phyloP scores from a whole-genome alignment of 345 rosid species.

The Mercurialis annua region DNA sequence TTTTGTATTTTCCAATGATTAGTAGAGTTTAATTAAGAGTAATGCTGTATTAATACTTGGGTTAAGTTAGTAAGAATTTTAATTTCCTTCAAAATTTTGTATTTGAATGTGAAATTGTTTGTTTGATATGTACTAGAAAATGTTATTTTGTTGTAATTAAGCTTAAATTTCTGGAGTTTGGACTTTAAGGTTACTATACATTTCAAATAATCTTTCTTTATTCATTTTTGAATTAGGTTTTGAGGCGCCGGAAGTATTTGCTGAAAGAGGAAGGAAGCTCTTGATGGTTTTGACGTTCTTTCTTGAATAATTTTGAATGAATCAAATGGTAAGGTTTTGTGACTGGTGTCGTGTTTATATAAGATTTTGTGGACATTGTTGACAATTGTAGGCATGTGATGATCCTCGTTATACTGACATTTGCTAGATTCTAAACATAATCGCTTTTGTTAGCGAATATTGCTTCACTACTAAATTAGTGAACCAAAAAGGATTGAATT shows the following conservation, averaged over 20 bases:
- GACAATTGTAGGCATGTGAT: not conserved
- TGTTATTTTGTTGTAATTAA: not conserved
- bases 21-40: too few species aligned
- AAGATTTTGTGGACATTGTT: not conserved
- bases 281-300: not conserved
- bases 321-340: not conserved
- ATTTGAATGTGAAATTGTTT: too few species aligned
- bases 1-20: too few species aligned
- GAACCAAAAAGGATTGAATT: not conserved
- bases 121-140: too few species aligned
- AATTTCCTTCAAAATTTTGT: too few species aligned
- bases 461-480: not conserved
- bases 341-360: not conserved
- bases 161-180: not conserved
- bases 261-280: slow-evolving; percentile 3
- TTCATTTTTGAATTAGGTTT: slow-evolving; percentile 4
- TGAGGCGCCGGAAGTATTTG: not conserved
- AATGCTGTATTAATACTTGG: too few species aligned
- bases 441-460: not conserved
- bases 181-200: slow-evolving; percentile 1
- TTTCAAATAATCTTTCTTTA: not conserved
- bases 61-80: too few species aligned
- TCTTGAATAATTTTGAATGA: not conserved
- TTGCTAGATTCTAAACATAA: not conserved
- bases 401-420: not conserved